Conservation (phyloP, 176 grass and related monocot genomes). For the Ensete ventricosum region DNA sequence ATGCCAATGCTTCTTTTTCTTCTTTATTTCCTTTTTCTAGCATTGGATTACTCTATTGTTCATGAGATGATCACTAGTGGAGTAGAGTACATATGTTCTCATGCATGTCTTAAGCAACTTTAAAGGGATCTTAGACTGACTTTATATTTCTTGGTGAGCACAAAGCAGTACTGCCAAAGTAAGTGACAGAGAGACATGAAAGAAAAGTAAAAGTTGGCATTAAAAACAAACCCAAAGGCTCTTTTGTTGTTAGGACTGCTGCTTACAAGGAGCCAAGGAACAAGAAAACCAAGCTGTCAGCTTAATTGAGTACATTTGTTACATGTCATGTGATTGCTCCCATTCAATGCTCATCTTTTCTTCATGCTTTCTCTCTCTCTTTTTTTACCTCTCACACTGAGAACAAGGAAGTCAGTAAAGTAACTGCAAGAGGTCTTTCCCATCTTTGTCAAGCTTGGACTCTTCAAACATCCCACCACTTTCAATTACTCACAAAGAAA, state of each 20-base stretch:
- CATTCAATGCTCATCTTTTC: too few species aligned
- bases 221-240: conserved; percentile 3
- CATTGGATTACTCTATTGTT: conserved; percentile 3
- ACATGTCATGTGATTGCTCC: background rate
- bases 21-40: background rate
- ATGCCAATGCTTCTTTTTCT: background rate
- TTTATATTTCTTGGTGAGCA: background rate
- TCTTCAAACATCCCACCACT: background rate
- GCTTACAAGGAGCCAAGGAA: background rate
- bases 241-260: background rate
- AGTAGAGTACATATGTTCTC: background rate
- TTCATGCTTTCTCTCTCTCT: too few species aligned
- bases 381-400: too few species aligned
- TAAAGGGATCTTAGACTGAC: conserved; percentile 1
- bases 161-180: background rate
- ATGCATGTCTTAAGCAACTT: conserved; percentile 1
- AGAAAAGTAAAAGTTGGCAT: conserved; percentile 9
- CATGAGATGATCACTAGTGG: background rate
- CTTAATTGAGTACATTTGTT: background rate
- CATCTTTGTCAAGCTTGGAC: background rate
- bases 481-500: conserved; percentile 4
- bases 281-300: background rate
- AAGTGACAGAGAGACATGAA: background rate
- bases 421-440: conserved; percentile 5
- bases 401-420: background rate